Evolutionary conservation across 305 asterid genomes (phyloP).

Genomic region (Fraxinus baroniana): DNA sequence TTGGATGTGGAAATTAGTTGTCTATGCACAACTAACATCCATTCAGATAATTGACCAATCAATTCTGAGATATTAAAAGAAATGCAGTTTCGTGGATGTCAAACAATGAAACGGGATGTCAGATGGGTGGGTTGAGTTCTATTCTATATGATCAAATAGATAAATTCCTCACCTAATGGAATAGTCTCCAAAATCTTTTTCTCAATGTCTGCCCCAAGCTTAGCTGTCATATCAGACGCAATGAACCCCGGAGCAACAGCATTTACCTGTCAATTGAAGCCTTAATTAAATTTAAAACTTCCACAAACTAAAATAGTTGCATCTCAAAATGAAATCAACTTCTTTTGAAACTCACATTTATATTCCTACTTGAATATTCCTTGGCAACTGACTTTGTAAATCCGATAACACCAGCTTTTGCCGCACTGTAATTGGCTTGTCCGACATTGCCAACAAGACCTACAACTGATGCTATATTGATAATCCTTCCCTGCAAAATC

Average conservation of each 20-base stretch:
- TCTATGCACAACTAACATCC: too few relatives aligned
- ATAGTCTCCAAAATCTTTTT: constrained; percentile 75
- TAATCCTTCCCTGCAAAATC: constrained; percentile 78
- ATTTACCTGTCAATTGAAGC: constrained; percentile 59
- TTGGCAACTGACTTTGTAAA: constrained; percentile 89
- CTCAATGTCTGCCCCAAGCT: constrained; percentile 75
- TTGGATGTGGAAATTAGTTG: too few relatives aligned
- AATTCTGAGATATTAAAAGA: not conserved
- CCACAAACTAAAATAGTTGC: too few relatives aligned
- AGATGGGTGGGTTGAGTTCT: not conserved
- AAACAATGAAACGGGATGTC: too few relatives aligned
- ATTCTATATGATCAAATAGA: not conserved
- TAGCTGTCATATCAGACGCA: constrained; percentile 90
- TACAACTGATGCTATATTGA: constrained; percentile 87
- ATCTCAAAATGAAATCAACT: not conserved
- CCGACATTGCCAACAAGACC: constrained; percentile 96
- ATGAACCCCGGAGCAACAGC: constrained; percentile 97
- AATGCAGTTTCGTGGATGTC: not conserved
- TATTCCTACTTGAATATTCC: constrained; percentile 89
- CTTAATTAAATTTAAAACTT: constrained; percentile 5
- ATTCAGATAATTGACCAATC: too few relatives aligned
- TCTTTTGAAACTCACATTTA: constrained; percentile 49
- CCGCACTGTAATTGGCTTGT: constrained; percentile 96
- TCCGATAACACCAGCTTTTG: constrained; percentile 97
- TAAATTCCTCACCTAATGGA: constrained; percentile 66